phyloP scores from a whole-genome alignment of 2,329 filamentous ascomycete genomes.

The Trichoderma cornu-damae region DNA sequence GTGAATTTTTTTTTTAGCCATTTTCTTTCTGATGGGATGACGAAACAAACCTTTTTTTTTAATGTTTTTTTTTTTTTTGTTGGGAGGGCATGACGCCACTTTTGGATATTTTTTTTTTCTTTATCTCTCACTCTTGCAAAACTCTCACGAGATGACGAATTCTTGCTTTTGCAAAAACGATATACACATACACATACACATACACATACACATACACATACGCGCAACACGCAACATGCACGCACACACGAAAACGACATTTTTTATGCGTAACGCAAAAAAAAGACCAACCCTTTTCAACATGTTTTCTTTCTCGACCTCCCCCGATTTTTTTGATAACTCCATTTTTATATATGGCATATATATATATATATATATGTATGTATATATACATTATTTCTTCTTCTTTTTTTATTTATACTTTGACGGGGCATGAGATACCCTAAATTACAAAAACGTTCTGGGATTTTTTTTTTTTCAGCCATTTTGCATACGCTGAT shows the following conservation, averaged over 20 bases:
- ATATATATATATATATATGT: no score
- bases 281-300: background rate
- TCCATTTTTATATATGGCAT: no score
- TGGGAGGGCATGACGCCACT: background rate
- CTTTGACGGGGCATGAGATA: background rate
- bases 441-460: no score
- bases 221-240: background rate
- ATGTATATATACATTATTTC: background rate
- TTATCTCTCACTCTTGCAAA: background rate
- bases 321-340: background rate
- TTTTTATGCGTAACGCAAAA: constrained; percentile 11
- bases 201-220: background rate
- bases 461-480: no score
- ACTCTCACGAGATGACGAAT: constrained; percentile 20
- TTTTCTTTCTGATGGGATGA: constrained; percentile 10
- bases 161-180: no score
- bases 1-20: constrained; percentile 1
- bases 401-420: background rate
- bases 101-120: constrained; percentile 2
- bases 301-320: background rate
- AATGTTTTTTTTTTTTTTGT: background rate
- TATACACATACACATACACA: background rate
- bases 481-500: no score
- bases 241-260: constrained; percentile 1
- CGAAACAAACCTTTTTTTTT: background rate